Conservation (phyloP, 2,329 filamentous ascomycete species). For the Phialophora expanda region DNA sequence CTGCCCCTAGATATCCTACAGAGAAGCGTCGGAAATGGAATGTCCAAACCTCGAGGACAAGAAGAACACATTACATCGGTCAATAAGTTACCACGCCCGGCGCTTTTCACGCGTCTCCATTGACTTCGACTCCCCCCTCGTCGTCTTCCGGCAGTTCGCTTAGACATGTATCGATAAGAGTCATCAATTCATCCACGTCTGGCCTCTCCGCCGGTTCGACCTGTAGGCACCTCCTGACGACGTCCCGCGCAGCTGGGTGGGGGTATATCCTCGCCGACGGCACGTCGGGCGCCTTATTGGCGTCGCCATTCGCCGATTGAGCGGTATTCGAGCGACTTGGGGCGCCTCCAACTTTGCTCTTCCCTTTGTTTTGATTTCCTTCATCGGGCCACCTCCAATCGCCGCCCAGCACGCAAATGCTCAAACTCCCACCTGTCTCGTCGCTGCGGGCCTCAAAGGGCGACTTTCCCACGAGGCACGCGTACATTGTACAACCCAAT, state of each 20-base stretch:
- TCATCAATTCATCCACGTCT: slow-evolving; percentile 82
- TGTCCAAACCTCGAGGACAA: neutral
- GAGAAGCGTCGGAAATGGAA: neutral
- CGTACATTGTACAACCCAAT: slow-evolving; percentile 94
- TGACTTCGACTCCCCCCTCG: slow-evolving; percentile 23
- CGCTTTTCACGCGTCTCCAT: slow-evolving; percentile 15
- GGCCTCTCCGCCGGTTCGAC: slow-evolving; percentile 89
- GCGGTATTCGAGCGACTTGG: slow-evolving; percentile 31
- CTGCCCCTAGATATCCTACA: slow-evolving; percentile 5
- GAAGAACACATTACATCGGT: neutral
- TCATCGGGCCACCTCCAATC: slow-evolving; percentile 98
- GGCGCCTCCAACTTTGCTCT: slow-evolving; percentile 53
- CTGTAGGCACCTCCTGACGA: slow-evolving; percentile 82
- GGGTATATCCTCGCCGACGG: slow-evolving; percentile 62
- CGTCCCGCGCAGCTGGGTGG: slow-evolving; percentile 80
- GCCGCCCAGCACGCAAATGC: slow-evolving; percentile 87
- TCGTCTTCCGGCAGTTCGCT: slow-evolving; percentile 34
- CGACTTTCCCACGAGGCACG: slow-evolving; percentile 93
- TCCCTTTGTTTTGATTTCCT: slow-evolving; percentile 65
- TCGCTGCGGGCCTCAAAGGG: slow-evolving; percentile 96
- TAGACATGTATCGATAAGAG: slow-evolving; percentile 75
- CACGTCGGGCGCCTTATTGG: slow-evolving; percentile 33
- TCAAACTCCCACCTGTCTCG: slow-evolving; percentile 91
- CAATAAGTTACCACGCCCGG: neutral
- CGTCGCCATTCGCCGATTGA: slow-evolving; percentile 40